phyloP scores from a whole-genome alignment of 495 filamentous ascomycete genomes.

The Tetracladium setigerum region DNA sequence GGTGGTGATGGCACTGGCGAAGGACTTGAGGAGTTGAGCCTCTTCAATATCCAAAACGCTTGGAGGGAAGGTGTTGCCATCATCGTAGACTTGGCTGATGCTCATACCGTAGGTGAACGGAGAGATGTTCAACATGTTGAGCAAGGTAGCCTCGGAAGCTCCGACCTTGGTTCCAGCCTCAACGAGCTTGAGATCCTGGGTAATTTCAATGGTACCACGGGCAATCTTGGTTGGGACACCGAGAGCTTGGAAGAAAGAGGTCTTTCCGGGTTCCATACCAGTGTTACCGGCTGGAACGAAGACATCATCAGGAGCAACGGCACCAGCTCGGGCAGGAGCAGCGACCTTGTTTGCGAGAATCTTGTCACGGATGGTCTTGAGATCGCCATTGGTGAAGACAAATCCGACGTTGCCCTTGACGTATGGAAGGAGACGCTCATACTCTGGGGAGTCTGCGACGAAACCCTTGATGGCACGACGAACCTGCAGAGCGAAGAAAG shows the following conservation, averaged over 20 bases:
- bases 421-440: conserved; percentile 91
- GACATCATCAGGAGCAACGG: conserved; percentile 82
- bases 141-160: conserved; percentile 93
- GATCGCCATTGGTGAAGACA: conserved; percentile 97
- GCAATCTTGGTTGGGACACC: conserved; percentile 99
- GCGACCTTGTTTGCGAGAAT: conserved; percentile 96
- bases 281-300: conserved; percentile 96
- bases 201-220: conserved; percentile 99
- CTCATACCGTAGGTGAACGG: conserved; percentile 99
- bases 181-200: conserved; percentile 93
- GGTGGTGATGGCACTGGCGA: conserved; percentile 74
- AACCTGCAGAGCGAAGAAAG: conserved; percentile 45
- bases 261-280: conserved; percentile 99
- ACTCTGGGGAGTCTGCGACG: conserved; percentile 83
- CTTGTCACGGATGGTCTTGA: conserved; percentile 85
- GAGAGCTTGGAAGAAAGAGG: conserved; percentile 99
- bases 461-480: conserved; percentile 97
- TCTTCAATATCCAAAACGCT: conserved; percentile 88
- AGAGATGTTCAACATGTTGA: conserved; percentile 99
- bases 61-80: conserved; percentile 82
- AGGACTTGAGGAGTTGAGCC: conserved; percentile 77
- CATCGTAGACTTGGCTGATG: conserved; percentile 90
- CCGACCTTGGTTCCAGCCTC: conserved; percentile 91
- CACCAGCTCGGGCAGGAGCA: conserved; percentile 94
- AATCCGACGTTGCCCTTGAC: conserved; percentile 98